Evolutionary conservation across 192 early-diverging fungal species (phyloP).

Genomic region (Coemansia sp.): DNA sequence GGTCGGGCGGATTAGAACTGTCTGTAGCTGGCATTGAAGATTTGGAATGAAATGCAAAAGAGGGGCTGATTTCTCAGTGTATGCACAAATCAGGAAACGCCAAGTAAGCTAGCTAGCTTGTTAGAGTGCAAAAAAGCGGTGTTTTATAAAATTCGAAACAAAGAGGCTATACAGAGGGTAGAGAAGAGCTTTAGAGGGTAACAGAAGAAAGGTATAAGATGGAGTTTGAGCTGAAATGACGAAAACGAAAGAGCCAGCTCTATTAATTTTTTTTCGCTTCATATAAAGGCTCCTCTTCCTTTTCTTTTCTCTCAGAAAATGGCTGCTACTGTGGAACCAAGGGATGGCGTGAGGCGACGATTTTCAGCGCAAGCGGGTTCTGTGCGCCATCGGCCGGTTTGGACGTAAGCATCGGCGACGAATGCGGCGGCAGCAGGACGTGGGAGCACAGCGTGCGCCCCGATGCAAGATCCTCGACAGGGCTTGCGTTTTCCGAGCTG

Average conservation of each 20-base stretch:
- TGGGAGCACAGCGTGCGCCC: not conserved
- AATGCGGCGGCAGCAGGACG: not conserved
- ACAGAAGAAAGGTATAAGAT: not conserved
- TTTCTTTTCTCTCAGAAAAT: not conserved
- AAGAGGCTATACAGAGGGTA: not conserved
- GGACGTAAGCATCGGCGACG: slow-evolving; percentile 1
- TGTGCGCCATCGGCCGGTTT: slow-evolving; percentile 4
- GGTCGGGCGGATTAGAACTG: not conserved
- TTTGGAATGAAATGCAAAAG: not conserved
- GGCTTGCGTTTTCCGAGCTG: slow-evolving; percentile 27
- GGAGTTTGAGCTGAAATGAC: not conserved
- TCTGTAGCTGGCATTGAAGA: not conserved
- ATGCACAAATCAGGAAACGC: not conserved
- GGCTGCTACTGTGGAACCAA: slow-evolving; percentile 9
- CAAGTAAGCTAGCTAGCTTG: not conserved
- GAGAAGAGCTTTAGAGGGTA: not conserved
- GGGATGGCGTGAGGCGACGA: slow-evolving; percentile 15
- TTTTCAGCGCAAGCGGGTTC: not conserved
- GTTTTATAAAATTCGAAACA: too few species aligned
- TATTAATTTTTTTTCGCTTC: not conserved
- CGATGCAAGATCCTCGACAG: slow-evolving; percentile 3
- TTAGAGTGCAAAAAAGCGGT: too few species aligned
- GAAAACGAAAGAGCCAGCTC: too few species aligned
- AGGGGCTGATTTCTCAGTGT: not conserved
- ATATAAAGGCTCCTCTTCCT: not conserved